Evolutionary conservation across 2,329 filamentous ascomycete species (phyloP), one percentile per base, ranked within the genome.

Genomic region (Ophiostoma himal-ulmi): DNA sequence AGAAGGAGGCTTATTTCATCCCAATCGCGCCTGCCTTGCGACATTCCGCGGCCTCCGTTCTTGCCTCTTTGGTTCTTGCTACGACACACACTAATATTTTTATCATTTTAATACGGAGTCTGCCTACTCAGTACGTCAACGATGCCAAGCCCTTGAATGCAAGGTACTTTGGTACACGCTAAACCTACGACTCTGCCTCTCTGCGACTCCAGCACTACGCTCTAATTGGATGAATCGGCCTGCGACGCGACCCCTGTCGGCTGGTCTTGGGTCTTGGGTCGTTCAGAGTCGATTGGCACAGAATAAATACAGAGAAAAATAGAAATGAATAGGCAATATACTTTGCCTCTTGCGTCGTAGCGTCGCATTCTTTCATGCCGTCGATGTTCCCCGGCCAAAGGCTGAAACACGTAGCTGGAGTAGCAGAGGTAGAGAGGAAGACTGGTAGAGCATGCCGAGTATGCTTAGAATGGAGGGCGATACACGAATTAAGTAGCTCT

Each of bases 11-110:
- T 39, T 65, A 22, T 22, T 65, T 39, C 36, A 39, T 65, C 36
- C 34, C 36, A 39, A 22, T 39, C 36, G 62, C 62, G 62, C 36
- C 36, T 39, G 62, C 62, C 62, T 65, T 64, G 60, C 62, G 62
- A 65, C 62, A 39, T 65, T 39, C 62, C 62, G 62, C 20, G 14
- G 62, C 62, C 62, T 65, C 62, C 62, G 62, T 65, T 36, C 36
- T 39, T 65, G 52, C 52, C n/a, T 39, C 36, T 36, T 34, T n/a
- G 34, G 44, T 48, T 48, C 30, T 37, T 62, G 14, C 57, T 30
- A 17, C 22, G n/a, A 57, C 52, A 48, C 13, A 30, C 26, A 30
- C 30, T 30, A n/a, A n/a, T n/a, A 57, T 26, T 22, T 57, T 48
- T 13, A 13, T 44, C 48, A 30, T 30, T 20, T 10, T 6, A 26